Evolutionary conservation across 805 yeast genomes (phyloP).

Genomic region (Ogataea saltuana): DNA sequence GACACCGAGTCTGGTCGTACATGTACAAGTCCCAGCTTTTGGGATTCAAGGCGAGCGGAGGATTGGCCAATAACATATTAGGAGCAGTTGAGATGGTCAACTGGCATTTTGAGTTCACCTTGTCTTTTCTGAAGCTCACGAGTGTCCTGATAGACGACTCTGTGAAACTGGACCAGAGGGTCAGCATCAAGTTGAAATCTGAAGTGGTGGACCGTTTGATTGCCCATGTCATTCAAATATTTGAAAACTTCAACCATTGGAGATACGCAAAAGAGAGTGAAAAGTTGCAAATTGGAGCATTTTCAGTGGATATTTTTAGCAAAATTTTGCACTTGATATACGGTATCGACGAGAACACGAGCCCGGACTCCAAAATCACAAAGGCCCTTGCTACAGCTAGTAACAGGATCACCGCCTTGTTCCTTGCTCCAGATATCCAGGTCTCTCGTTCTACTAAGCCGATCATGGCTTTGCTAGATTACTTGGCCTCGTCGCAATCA

Average conservation of each 20-base stretch:
- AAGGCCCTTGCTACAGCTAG: slow-evolving; percentile 54
- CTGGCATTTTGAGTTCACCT: slow-evolving; percentile 66
- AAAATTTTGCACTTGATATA: slow-evolving; percentile 54
- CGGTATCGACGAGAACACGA: slow-evolving; percentile 47
- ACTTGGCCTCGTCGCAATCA: slow-evolving; percentile 36
- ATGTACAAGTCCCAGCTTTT: slow-evolving; percentile 66
- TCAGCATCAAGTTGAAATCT: slow-evolving; percentile 45
- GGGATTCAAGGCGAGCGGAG: slow-evolving; percentile 63
- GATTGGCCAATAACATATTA: slow-evolving; percentile 58
- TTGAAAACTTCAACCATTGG: slow-evolving; percentile 76
- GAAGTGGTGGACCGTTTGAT: slow-evolving; percentile 56
- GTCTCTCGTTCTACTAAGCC: slow-evolving; percentile 58
- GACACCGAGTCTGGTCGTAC: slow-evolving; percentile 79
- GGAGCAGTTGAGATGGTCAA: slow-evolving; percentile 72
- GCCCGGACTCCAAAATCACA: slow-evolving; percentile 45
- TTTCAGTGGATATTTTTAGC: slow-evolving; percentile 54
- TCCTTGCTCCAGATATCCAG: slow-evolving; percentile 52
- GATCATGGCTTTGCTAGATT: slow-evolving; percentile 49
- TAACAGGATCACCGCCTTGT: slow-evolving; percentile 50
- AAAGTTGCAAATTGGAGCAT: slow-evolving; percentile 59
- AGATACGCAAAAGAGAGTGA: slow-evolving; percentile 57
- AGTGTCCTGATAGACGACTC: slow-evolving; percentile 54
- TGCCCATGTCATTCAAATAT: slow-evolving; percentile 60
- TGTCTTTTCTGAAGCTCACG: slow-evolving; percentile 57
- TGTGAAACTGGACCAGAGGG: slow-evolving; percentile 39